Evolutionary conservation across 768 basidiomycete species (phyloP), one percentile per base, ranked within the genome.

Genomic region (Floccularia luteovirens): DNA sequence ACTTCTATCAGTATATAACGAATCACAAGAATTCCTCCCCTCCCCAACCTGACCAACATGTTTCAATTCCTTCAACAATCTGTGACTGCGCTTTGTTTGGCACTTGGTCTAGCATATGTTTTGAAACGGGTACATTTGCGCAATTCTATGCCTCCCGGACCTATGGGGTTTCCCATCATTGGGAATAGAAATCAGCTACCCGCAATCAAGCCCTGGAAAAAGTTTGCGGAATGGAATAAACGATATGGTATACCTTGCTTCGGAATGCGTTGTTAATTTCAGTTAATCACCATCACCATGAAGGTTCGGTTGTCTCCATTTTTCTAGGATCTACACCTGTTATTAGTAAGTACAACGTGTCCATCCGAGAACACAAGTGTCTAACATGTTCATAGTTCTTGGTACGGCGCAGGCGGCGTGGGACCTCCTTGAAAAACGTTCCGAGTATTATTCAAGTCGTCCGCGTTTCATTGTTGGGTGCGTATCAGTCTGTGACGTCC

Each of bases 131-230:
- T 52, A 32, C 50, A 47, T 23, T 47, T 56, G n/a, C 54, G 63
- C 5, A 52, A 47, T 39, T 33, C 48, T 12, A 67, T 70, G 66
- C 71, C 71, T 19, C 70, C 71, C 0, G 71, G 70, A 2, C 71
- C 71, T 30, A 48, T 59, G 2, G 67, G 67, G 22, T 47, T 70
- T 13, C 70, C 69, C 2, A 60, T 57, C 35, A 58, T 73, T 19
- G 72, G 74, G 0, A 75, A 73, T 47, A 51, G 55, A 25, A 59
- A 69, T 40, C 67, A 74, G 41, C 51, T 73, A 14, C 72, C 72
- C 4, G 41, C 49, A 3, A 43, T 60, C 19, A 68, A 72, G 46
- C 70, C 72, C 1, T 75, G 74, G 74, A 50, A 56, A 21, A 68
- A 63, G 49, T 74, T 72, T 43, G 59, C 63, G 19, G 62, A 68